These are phyloP conservation scores for Verticillium albo-atrum DNA, from an alignment of 2,329 filamentous ascomycete species.

Conservation along the genomic window DNA sequence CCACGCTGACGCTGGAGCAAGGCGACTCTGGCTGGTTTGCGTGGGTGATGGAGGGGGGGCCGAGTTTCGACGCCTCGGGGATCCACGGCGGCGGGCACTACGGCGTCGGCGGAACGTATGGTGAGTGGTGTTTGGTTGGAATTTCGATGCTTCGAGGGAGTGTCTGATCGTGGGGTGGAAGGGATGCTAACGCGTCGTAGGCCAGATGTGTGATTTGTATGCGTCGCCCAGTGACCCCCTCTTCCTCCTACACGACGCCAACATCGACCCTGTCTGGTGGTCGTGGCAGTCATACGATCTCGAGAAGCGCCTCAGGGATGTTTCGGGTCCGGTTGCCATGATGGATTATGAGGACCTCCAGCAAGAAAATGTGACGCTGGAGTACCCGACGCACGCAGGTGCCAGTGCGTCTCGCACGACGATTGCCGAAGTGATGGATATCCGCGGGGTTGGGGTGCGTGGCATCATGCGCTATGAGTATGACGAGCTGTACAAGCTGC, in stretches of 20 bases:
- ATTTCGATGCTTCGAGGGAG: background rate
- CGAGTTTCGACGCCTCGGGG: slow-evolving; percentile 10
- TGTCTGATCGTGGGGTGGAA: slow-evolving; percentile 8
- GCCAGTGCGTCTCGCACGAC: background rate
- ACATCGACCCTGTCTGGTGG: slow-evolving; percentile 21
- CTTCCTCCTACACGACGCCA: slow-evolving; percentile 20
- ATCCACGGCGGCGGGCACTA: slow-evolving; percentile 6
- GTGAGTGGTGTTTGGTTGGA: slow-evolving; percentile 1
- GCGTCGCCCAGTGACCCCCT: slow-evolving; percentile 18
- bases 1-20: slow-evolving; percentile 22
- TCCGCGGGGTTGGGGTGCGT: background rate
- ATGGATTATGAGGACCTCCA: background rate
- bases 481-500: background rate
- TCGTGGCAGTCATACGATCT: slow-evolving; percentile 20
- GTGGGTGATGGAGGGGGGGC: slow-evolving; percentile 25
- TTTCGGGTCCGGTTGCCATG: background rate
- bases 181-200: background rate
- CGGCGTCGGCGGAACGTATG: slow-evolving; percentile 2
- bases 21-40: slow-evolving; percentile 27
- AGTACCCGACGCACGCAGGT: background rate
- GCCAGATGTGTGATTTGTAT: slow-evolving; percentile 15
- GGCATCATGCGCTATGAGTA: background rate
- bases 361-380: background rate
- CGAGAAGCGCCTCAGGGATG: background rate
- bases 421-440: background rate